These are phyloP conservation scores for Balamuthia mandrillaris DNA, from an alignment of 208 protist species.

Conservation along the genomic window DNA sequence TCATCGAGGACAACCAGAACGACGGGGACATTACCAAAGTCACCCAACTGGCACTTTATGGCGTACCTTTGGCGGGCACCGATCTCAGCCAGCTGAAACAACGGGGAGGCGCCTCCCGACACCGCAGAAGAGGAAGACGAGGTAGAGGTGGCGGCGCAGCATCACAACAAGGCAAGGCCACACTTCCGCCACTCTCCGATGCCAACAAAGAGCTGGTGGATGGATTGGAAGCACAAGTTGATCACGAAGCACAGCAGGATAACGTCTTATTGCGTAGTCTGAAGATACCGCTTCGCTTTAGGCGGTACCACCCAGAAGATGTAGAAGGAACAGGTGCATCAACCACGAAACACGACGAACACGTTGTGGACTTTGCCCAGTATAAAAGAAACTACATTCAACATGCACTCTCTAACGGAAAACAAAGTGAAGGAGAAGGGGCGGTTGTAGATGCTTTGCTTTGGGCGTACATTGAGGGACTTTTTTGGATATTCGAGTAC, in stretches of 20 bases:
- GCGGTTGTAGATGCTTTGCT: slow-evolving; percentile 55
- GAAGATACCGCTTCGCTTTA: neutral
- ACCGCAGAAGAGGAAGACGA: neutral
- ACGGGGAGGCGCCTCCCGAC: too few relatives aligned
- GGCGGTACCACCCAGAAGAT: too few relatives aligned
- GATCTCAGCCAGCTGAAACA: slow-evolving; percentile 6
- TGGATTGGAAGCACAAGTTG: too few relatives aligned
- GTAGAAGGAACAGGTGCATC: neutral
- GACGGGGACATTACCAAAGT: neutral
- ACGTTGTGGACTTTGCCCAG: too few relatives aligned
- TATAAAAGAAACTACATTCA: too few relatives aligned
- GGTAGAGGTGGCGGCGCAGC: too few relatives aligned
- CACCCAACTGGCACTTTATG: neutral
- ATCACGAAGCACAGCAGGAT: neutral
- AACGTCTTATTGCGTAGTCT: neutral
- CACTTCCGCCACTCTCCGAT: too few relatives aligned
- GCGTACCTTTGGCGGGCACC: neutral
- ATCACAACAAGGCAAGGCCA: too few relatives aligned
- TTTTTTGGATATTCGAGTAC: slow-evolving; percentile 97
- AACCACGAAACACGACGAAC: too few relatives aligned
- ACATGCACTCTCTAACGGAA: too few relatives aligned
- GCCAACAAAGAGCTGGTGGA: too few relatives aligned
- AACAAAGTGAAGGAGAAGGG: too few relatives aligned
- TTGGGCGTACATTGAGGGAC: slow-evolving; percentile 88
- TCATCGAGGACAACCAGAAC: neutral